A percentile compares a stretch with the other conserved stretches of the same genome.
Evolutionary conservation across 2,329 filamentous ascomycete species (phyloP).

Genomic region (Fusarium setosum): DNA sequence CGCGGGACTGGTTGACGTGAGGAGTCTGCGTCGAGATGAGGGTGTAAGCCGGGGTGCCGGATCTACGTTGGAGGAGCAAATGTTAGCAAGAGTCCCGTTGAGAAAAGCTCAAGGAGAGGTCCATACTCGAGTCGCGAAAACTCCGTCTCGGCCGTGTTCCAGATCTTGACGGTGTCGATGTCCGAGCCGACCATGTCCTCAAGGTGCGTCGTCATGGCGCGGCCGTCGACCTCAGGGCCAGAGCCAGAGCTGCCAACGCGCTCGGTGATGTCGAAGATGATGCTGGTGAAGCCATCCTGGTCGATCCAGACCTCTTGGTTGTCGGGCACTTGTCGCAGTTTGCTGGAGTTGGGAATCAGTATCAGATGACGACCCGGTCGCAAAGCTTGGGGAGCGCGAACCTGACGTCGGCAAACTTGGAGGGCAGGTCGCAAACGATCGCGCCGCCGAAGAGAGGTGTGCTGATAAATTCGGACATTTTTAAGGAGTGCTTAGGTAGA

Average conservation of each 20-base stretch:
- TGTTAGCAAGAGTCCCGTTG: constrained; percentile 20
- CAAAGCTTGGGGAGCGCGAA: constrained; percentile 45
- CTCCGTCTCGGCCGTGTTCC: constrained; percentile 71
- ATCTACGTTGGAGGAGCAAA: constrained; percentile 32
- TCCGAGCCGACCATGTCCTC: constrained; percentile 76
- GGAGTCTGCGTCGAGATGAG: constrained; percentile 74
- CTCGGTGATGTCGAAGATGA: constrained; percentile 92
- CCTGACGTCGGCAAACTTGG: constrained; percentile 79
- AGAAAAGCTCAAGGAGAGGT: not conserved
- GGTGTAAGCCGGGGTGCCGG: constrained; percentile 71
- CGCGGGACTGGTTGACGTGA: constrained; percentile 48
- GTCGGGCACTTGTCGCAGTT: constrained; percentile 80
- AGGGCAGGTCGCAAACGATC: constrained; percentile 74
- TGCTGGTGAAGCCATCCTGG: constrained; percentile 82
- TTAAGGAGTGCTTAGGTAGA: constrained; percentile 11
- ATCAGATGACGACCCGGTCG: constrained; percentile 6
- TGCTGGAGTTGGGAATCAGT: constrained; percentile 56
- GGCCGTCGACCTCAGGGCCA: constrained; percentile 72
- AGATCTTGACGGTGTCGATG: constrained; percentile 72
- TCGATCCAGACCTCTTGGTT: constrained; percentile 96
- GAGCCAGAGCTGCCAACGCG: constrained; percentile 71
- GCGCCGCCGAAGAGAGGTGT: constrained; percentile 79
- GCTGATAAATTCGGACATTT: constrained; percentile 65
- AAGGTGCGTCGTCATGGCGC: constrained; percentile 75
- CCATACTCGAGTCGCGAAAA: constrained; percentile 67